Evolutionary conservation across 441 rosid species (phyloP), one percentile per base, ranked within the genome.

Genomic region (Pelargonium fulgidum): DNA sequence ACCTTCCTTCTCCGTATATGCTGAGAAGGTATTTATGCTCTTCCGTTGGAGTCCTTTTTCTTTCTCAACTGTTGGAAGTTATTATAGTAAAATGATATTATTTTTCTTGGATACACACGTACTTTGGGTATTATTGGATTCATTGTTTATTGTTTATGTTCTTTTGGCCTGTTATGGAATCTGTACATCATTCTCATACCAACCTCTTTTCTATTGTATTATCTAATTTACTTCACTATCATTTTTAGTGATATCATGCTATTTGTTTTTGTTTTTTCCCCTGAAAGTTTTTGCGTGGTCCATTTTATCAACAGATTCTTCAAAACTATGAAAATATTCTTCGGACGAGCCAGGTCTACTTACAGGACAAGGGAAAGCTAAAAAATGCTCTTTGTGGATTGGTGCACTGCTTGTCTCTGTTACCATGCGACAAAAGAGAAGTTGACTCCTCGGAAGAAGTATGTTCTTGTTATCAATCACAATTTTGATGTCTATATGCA

Each of bases 281-380:
- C 12, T 77, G 10, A 69, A 64, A 22, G 41, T 72, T 42, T 69
- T 58, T 74, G 17, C 33, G 36, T 65, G 66, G 66, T 48, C 67
- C 20, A 44, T 73, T 67, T 64, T 58, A 29, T 64, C 68, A 61
- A 71, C 81, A 94, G 98, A 81, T 94, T 82, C 90, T 94, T 62
- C 88, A 86, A 78, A 87, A 83, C 81, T 94, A 87, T 81, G 89
- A 83, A 62, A 86, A 85, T 78, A 81, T 92, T 67, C 79, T 92
- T 66, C 81, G 74, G 79, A 84, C 83, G 54, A 85, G 83, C 74
- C 94, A 81, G 70, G 86, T 86, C 67, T 79, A 85, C 77, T 75
- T 84, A 68, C 87, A 92, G 81, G 96, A 92, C 65, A 92, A 81
- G 80, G 83, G 82, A 72, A 87, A 87, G 81, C 87, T 94, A 19